Percentiles rank a stretch among this genome's conserved stretches.
Conservation (phyloP, 805 yeast species). For the Kodamaea leandrae region DNA sequence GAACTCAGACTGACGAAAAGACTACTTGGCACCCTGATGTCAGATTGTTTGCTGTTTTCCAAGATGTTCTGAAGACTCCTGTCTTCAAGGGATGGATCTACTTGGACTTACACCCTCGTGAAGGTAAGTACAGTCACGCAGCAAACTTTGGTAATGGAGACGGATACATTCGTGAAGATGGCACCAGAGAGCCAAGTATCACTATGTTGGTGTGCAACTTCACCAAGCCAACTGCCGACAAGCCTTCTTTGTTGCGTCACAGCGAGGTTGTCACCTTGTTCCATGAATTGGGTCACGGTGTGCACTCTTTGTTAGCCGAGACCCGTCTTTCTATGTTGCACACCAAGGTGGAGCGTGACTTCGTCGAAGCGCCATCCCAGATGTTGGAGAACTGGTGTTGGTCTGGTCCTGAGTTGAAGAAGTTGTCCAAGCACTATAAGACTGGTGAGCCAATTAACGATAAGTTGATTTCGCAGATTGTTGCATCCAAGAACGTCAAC, state of each 20-base stretch:
- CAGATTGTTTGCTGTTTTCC: conserved; percentile 69
- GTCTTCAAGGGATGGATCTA: conserved; percentile 72
- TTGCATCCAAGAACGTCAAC: conserved; percentile 69
- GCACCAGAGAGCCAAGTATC: conserved; percentile 58
- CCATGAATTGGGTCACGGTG: conserved; percentile 90
- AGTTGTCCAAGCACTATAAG: conserved; percentile 64
- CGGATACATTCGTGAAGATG: conserved; percentile 51
- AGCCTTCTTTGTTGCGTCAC: conserved; percentile 75
- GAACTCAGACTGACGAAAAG: conserved; percentile 38
- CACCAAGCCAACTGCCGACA: conserved; percentile 65
- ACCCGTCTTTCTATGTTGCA: conserved; percentile 66
- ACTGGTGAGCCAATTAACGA: conserved; percentile 58
- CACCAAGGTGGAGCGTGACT: conserved; percentile 76
- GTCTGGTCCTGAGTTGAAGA: conserved; percentile 58
- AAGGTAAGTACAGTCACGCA: conserved; percentile 86
- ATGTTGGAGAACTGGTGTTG: conserved; percentile 88
- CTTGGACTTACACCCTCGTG: conserved; percentile 81
- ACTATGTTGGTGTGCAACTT: conserved; percentile 84
- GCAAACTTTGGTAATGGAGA: conserved; percentile 73
- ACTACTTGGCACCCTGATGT: conserved; percentile 78
- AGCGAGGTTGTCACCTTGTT: conserved; percentile 78
- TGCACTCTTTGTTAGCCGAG: conserved; percentile 70
- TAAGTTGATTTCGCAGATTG: conserved; percentile 53
- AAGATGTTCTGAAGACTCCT: conserved; percentile 40
- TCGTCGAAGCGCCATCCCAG: conserved; percentile 90